phyloP scores from a whole-genome alignment of 306 rosid genomes.

The Quercus berberidifolia region DNA sequence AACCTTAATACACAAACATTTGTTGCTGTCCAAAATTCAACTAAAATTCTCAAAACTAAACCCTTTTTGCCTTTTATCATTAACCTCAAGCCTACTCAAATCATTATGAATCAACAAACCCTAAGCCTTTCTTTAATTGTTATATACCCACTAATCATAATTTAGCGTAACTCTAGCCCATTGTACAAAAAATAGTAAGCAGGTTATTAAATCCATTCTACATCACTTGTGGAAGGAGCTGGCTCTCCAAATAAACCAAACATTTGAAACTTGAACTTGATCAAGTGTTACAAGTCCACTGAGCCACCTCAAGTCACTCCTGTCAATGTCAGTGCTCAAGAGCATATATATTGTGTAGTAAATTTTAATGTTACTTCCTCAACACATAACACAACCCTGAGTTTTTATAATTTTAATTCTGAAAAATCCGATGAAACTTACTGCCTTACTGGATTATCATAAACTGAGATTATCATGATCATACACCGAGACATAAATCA shows the following conservation, averaged over 20 bases:
- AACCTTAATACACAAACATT: background rate
- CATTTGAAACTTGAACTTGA: background rate
- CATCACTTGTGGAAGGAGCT: background rate
- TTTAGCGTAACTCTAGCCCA: background rate
- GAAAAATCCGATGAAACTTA: background rate
- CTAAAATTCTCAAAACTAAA: no score
- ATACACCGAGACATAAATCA: background rate
- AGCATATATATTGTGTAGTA: background rate
- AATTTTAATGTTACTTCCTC: background rate
- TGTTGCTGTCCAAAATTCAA: background rate
- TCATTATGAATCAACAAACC: no score
- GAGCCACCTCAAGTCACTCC: background rate
- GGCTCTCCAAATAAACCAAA: background rate
- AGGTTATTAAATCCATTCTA: background rate
- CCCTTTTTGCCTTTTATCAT: no score
- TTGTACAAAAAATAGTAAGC: background rate
- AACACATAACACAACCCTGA: background rate
- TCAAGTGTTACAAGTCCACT: background rate
- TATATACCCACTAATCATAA: background rate
- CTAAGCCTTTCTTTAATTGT: background rate
- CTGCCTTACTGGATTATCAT: background rate
- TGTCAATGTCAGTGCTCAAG: background rate
- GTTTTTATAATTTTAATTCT: background rate
- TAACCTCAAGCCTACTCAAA: no score
- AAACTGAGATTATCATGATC: background rate